A percentile compares a stretch with the other conserved stretches of the same genome.
Conservation (phyloP, 345 rosid species). For the Citrus mangshanensis region DNA sequence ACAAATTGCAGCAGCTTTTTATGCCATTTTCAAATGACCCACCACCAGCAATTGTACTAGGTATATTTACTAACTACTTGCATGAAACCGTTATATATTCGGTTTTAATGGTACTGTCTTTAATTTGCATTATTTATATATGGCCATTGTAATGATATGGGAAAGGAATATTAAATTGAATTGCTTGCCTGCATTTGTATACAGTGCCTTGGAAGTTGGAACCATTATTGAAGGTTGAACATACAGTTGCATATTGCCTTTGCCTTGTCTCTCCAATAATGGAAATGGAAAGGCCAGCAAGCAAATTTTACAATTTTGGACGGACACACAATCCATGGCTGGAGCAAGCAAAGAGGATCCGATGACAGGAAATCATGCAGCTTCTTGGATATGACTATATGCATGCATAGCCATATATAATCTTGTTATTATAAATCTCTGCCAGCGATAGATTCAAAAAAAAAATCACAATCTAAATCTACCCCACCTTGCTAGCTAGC, state of each 20-base stretch:
- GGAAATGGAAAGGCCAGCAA: conserved; percentile 28
- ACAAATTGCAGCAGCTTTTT: neutral
- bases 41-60: neutral
- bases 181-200: neutral
- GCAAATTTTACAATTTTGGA: conserved; percentile 38
- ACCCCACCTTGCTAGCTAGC: conserved; percentile 9
- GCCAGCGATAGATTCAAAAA: conserved; percentile 20
- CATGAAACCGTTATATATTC: neutral
- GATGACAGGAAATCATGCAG: conserved; percentile 18
- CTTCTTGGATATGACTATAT: conserved; percentile 12
- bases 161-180: too few species aligned
- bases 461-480: conserved; percentile 12
- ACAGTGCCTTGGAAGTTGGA: too few species aligned
- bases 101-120: too few species aligned
- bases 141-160: neutral
- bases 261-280: conserved; percentile 35
- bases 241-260: neutral
- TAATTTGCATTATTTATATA: too few species aligned
- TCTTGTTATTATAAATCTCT: conserved; percentile 16
- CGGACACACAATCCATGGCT: conserved; percentile 38
- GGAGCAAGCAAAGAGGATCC: conserved; percentile 17
- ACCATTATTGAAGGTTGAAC: too few species aligned
- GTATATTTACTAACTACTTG: neutral
- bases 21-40: neutral
- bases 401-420: conserved; percentile 15